Percentiles rank a stretch among this genome's conserved stretches.
Evolutionary conservation across 495 filamentous ascomycete genomes (phyloP).

Genomic region (Penicillium diatomitis): DNA sequence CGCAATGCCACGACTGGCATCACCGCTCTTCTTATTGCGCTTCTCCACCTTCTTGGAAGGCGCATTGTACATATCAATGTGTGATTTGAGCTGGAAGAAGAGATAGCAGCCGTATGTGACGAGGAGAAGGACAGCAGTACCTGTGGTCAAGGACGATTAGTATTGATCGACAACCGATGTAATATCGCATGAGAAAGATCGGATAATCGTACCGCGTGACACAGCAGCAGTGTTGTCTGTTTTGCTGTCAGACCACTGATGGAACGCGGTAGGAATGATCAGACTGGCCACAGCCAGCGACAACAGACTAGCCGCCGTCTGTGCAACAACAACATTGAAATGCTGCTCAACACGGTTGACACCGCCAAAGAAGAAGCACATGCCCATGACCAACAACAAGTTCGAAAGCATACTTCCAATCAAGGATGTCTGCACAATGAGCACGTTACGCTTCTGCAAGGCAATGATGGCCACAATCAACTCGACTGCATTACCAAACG

Average conservation of each 20-base stretch:
- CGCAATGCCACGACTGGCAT: constrained; percentile 51
- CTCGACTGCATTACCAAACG: constrained; percentile 86
- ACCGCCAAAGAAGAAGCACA: constrained; percentile 89
- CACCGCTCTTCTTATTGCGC: constrained; percentile 46
- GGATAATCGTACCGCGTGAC: constrained; percentile 27
- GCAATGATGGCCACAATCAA: constrained; percentile 86
- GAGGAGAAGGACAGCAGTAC: constrained; percentile 65
- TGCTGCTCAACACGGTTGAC: constrained; percentile 70
- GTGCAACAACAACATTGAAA: constrained; percentile 91
- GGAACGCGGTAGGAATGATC: constrained; percentile 85
- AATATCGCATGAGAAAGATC: neutral
- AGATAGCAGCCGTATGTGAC: constrained; percentile 71
- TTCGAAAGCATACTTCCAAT: constrained; percentile 90
- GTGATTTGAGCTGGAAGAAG: constrained; percentile 74
- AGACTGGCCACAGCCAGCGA: constrained; percentile 70
- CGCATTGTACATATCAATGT: constrained; percentile 62
- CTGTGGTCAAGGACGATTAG: constrained; percentile 14
- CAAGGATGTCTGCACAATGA: constrained; percentile 87
- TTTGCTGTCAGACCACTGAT: constrained; percentile 38
- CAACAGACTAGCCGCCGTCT: constrained; percentile 77
- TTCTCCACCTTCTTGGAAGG: constrained; percentile 61
- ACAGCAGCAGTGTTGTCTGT: constrained; percentile 19
- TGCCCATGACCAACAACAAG: constrained; percentile 81
- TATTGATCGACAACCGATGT: neutral
- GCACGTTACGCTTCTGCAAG: constrained; percentile 58